Conservation (phyloP, 768 basidiomycete genomes). For the Russula sp. region DNA sequence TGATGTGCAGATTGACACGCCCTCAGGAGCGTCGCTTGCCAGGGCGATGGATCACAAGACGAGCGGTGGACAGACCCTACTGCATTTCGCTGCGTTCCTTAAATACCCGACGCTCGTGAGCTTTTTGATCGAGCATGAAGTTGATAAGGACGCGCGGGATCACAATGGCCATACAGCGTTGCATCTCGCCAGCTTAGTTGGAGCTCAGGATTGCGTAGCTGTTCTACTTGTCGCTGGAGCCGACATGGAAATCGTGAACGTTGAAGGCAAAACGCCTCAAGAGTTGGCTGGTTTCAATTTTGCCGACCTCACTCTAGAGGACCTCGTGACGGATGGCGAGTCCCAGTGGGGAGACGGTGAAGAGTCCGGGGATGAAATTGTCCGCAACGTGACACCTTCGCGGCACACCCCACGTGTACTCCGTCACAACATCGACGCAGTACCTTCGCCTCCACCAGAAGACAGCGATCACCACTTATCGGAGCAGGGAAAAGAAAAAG, state of each 20-base stretch:
- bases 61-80: conserved; percentile 74
- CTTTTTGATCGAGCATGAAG: conserved; percentile 68
- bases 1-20: conserved; percentile 55
- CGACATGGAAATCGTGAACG: conserved; percentile 70
- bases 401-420: conserved; percentile 22
- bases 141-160: conserved; percentile 83
- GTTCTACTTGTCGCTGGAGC: conserved; percentile 79
- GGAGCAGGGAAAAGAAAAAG: conserved; percentile 26
- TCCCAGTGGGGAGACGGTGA: conserved; percentile 69
- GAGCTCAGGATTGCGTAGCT: conserved; percentile 59
- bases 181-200: conserved; percentile 74
- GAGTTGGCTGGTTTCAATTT: conserved; percentile 55
- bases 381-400: conserved; percentile 21
- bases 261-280: conserved; percentile 62
- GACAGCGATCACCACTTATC: conserved; percentile 7
- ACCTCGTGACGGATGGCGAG: conserved; percentile 46
- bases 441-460: conserved; percentile 18
- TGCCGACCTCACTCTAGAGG: conserved; percentile 37
- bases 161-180: conserved; percentile 87
- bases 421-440: conserved; percentile 18
- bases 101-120: conserved; percentile 66
- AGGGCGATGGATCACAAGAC: conserved; percentile 70
- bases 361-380: conserved; percentile 49
- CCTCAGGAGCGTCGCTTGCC: conserved; percentile 42
- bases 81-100: conserved; percentile 83